Evolutionary conservation across 148 eudicot genomes (phyloP), one percentile per base, ranked within the genome.

Genomic region (Vaccinium corymbosum): DNA sequence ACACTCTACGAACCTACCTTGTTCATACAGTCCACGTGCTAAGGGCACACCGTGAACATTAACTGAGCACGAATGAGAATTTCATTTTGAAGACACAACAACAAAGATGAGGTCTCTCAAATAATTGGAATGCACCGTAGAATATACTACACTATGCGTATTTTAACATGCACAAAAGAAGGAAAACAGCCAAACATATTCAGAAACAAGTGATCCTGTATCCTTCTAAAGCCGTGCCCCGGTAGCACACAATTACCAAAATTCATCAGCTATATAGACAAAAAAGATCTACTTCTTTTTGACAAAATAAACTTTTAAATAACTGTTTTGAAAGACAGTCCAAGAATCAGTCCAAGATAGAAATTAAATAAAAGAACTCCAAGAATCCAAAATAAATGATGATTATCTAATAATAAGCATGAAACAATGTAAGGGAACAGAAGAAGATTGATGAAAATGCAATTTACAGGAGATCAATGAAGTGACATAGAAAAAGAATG

Each of bases 401-500:
- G 32, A 29, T 48, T 19, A 66, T 0, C 22, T 29, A 50, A 4
- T 27, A 19, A 19, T 7, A 82, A 49, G 50, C 5, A 12, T 17
- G 25, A 46, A 61, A 13, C 27, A 12, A 64, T 29, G 12, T 22
- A 62, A 46, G 46, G 50, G 38, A 42, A 62, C 9, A 68, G 48
- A 10, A 81, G 46, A 48, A 38, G 27, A 61, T 19, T n/a, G n/a
- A 12, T 49, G 27, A 76, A 20, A 13, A 17, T 2, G 13, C 20
- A 62, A 64, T 75, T 6, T 75, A 25, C 3, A 48, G 20, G n/a
- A 62, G 74, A 64, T 64, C 75, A 81, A 81, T 75, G 48, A 64
- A 81, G 49, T 16, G 76, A 71, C 76, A 29, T 66, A 11, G 12
- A 61, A 61, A 61, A 59, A 64, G 29, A 64, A 64, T 64, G 14